These are phyloP conservation scores for Sporobolomyces roseus DNA, from an alignment of 768 basidiomycete species.

Conservation along the genomic window DNA sequence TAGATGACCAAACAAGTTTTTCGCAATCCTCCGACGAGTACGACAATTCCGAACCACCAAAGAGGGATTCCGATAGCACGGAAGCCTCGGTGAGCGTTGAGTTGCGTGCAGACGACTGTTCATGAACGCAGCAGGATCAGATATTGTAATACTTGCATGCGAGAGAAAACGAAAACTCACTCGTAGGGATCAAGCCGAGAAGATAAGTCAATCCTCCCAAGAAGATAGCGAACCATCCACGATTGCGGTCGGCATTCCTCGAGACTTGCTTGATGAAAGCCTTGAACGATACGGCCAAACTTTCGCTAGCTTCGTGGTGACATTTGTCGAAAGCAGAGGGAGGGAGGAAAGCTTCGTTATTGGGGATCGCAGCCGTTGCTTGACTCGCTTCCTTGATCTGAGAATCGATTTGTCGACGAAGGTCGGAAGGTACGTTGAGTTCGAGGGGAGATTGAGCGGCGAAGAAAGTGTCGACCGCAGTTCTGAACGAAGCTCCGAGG, in stretches of 20 bases:
- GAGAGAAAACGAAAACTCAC: neutral
- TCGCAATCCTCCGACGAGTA: conserved; percentile 15
- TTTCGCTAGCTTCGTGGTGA: conserved; percentile 23
- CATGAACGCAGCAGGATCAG: neutral
- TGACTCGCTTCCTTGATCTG: conserved; percentile 5
- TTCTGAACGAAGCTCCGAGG: conserved; percentile 27
- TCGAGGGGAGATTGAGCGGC: conserved; percentile 25
- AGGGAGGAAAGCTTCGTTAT: conserved; percentile 27
- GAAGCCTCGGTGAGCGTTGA: conserved; percentile 31
- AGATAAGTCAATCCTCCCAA: conserved; percentile 28
- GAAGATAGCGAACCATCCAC: conserved; percentile 35
- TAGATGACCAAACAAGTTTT: conserved; percentile 35
- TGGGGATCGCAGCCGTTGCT: conserved; percentile 1
- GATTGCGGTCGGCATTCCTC: conserved; percentile 37
- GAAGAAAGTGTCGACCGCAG: conserved; percentile 34
- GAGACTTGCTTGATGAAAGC: conserved; percentile 31
- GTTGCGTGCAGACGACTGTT: conserved; percentile 26
- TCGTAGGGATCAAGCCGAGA: conserved; percentile 32
- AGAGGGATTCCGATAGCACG: conserved; percentile 29
- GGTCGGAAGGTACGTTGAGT: conserved; percentile 38
- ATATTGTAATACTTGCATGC: no score
- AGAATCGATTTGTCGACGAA: conserved; percentile 30
- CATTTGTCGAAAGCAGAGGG: conserved; percentile 29
- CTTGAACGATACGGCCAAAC: conserved; percentile 33
- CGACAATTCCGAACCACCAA: conserved; percentile 30